A percentile compares a stretch with the other conserved stretches of the same genome.
phyloP scores from a whole-genome alignment of 441 rosid species.

The Euphorbia celastroides region DNA sequence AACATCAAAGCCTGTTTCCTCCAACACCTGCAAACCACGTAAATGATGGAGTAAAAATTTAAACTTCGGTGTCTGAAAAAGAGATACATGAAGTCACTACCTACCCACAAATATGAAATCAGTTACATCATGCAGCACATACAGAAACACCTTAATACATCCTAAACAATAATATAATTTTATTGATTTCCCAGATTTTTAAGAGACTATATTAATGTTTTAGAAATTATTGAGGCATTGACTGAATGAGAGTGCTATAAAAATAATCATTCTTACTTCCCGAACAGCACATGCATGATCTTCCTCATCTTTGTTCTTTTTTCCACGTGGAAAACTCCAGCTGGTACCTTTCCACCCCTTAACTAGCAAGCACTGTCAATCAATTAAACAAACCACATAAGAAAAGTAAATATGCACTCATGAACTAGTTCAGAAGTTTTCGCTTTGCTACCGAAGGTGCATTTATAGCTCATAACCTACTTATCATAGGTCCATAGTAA shows the following conservation, averaged over 20 bases:
- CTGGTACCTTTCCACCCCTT: slow-evolving; percentile 99
- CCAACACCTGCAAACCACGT: slow-evolving; percentile 55
- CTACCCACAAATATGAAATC: neutral
- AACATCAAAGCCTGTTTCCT: slow-evolving; percentile 94
- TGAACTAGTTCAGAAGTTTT: neutral
- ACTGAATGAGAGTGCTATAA: neutral
- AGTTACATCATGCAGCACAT: neutral
- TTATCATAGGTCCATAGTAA: too few species aligned
- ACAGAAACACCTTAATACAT: neutral
- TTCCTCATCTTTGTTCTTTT: slow-evolving; percentile 97
- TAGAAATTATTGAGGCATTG: slow-evolving; percentile 2
- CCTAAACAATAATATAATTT: neutral
- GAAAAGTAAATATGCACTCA: neutral
- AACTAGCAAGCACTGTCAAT: slow-evolving; percentile 78
- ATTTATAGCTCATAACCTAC: neutral
- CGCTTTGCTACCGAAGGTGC: neutral
- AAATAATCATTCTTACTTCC: slow-evolving; percentile 52
- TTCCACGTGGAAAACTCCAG: slow-evolving; percentile 99
- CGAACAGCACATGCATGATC: slow-evolving; percentile 93
- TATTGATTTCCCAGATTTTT: slow-evolving; percentile 2
- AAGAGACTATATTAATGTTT: slow-evolving; percentile 1
- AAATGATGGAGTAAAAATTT: slow-evolving; percentile 4
- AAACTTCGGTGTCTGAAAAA: neutral
- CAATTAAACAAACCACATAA: slow-evolving; percentile 20
- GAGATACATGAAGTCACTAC: neutral